Conservation (phyloP, 352 stramenopile species). For the Aphanomyces astaci region DNA sequence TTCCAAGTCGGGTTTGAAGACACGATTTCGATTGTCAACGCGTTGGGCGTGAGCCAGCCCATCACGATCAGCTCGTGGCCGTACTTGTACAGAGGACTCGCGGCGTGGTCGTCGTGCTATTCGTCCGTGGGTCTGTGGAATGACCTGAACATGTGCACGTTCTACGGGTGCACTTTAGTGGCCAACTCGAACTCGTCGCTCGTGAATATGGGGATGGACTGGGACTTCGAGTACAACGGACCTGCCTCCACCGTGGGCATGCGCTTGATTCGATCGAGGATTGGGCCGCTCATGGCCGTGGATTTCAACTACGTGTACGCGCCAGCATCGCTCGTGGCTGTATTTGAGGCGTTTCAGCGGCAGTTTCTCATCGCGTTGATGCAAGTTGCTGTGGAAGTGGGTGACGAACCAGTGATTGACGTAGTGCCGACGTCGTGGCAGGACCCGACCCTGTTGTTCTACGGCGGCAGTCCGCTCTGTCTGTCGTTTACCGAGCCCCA, state of each 20-base stretch:
- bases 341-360: background rate
- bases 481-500: background rate
- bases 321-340: background rate
- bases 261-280: background rate
- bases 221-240: background rate
- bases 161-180: background rate
- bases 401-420: background rate
- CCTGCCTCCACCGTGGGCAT: background rate
- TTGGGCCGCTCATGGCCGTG: background rate
- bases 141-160: background rate
- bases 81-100: background rate
- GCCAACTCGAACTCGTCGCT: background rate
- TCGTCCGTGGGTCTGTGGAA: constrained; percentile 15
- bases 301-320: background rate
- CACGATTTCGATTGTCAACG: constrained; percentile 4
- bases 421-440: background rate
- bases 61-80: background rate
- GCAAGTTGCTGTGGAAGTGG: too few species aligned
- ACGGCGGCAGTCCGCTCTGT: constrained; percentile 11
- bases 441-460: background rate
- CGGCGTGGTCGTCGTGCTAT: background rate
- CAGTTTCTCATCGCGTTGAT: background rate
- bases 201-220: background rate
- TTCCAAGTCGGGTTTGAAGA: constrained; percentile 12
- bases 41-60: background rate